Conservation (phyloP, 1,139 yeast genomes). For the Saccharomycopsis crataegensis region DNA sequence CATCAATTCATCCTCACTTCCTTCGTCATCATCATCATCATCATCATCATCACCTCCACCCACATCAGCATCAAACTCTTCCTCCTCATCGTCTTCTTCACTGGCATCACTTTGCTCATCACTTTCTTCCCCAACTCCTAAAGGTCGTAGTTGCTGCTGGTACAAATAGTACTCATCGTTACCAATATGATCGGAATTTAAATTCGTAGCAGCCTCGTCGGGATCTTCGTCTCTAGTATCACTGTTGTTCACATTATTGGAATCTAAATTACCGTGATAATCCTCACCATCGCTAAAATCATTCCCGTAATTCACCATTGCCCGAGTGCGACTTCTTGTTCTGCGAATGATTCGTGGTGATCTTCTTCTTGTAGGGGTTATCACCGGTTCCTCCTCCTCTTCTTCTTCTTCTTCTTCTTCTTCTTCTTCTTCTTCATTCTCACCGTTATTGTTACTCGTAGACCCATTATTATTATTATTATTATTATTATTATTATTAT, state of each 20-base stretch:
- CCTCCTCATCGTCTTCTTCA: conserved; percentile 4
- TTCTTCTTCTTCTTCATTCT: background rate
- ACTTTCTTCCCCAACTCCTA: background rate
- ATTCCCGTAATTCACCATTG: background rate
- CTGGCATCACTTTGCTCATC: too few species aligned
- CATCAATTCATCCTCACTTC: background rate
- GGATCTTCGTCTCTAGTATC: background rate
- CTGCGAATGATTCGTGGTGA: background rate
- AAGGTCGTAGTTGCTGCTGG: background rate
- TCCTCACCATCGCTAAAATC: too few species aligned
- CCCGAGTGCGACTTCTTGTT: background rate
- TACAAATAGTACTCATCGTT: background rate
- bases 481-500: too few species aligned
- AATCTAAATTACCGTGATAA: too few species aligned
- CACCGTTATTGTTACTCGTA: background rate
- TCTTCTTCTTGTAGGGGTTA: background rate
- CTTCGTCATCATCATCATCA: background rate
- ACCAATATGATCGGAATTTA: background rate
- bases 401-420: conserved; percentile 1
- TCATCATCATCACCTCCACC: background rate
- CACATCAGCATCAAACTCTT: background rate
- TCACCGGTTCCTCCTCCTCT: background rate
- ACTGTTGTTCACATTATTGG: background rate
- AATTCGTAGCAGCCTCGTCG: too few species aligned
- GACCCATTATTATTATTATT: background rate